Base-by-base conservation (phyloP, 805 yeast genomes). In the Candida hungchunana region DNA sequence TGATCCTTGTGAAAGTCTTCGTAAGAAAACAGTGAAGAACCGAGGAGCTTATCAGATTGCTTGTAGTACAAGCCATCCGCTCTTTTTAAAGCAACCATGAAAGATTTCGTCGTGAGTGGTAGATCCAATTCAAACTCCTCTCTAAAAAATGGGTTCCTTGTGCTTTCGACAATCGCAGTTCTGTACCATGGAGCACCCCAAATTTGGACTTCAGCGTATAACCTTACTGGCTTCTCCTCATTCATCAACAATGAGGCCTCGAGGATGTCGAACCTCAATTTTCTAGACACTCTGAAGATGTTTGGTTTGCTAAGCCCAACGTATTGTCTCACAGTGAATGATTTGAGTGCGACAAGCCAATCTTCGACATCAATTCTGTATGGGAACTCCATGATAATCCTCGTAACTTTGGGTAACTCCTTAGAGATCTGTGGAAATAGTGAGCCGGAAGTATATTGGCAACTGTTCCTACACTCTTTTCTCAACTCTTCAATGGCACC, bases 141-240 rank as follows among this genome's bases (percentile, higher is more conserved):
- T 52, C 88, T 76, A 93, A 96, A 89, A 53, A 85, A 85, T 1
- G 95, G 89, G 36, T 69, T 68, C 0, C 56, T 46, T 3, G 57
- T 39, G 30, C 71, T 63, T 24, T 66, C 62, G 0, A 80, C 80
- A 6, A 75, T 64, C 2, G 88, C 79, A 0, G 96, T 85, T 46
- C 87, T 66, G 25, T 83, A 85, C 86, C 90, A 82, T 1, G 82
- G 76, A 31, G 75, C 67, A 14, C 75, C 79, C 82, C 93, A 82
- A 55, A 85, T 67, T 13, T 71, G 62, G 3, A 88, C 65, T 48
- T 87, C 96, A 2, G 83, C 76, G 51, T 84, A 89, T 1, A 79
- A 48, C 42, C 46, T 51, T 21, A 47, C 47, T 17, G 40, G 39
- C 4, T 31, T 33, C n/a, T 29, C 32, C 3, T 29, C 8, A 0